A percentile compares a stretch with the other conserved stretches of the same genome.
These are phyloP conservation scores for Candida sp. DNA, from an alignment of 1,139 yeast species.

Conservation along the genomic window DNA sequence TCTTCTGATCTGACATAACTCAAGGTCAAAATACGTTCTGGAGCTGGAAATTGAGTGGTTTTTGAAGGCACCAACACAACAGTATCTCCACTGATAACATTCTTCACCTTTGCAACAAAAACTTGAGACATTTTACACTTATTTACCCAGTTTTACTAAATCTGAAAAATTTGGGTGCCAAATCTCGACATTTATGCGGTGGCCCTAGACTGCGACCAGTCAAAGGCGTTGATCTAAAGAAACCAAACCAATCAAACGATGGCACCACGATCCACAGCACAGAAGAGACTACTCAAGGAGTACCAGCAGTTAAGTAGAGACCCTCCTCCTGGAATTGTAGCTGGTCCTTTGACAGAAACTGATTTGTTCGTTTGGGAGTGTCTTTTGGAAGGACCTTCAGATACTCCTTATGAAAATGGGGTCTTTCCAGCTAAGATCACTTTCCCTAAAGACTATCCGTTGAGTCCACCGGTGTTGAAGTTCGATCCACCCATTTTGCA, in stretches of 20 bases:
- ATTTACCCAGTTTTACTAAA: background rate
- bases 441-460: slow-evolving; percentile 91
- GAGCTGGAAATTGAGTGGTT: slow-evolving; percentile 40
- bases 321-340: slow-evolving; percentile 93
- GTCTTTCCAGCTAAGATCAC: slow-evolving; percentile 78
- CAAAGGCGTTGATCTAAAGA: background rate
- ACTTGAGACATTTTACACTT: slow-evolving; percentile 3
- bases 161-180: too few relatives aligned
- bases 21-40: slow-evolving; percentile 62
- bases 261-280: slow-evolving; percentile 69
- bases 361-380: slow-evolving; percentile 91
- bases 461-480: slow-evolving; percentile 83
- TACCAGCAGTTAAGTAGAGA: slow-evolving; percentile 81
- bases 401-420: slow-evolving; percentile 91
- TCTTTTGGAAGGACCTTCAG: slow-evolving; percentile 88
- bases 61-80: slow-evolving; percentile 59
- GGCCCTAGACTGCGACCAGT: background rate
- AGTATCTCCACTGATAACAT: slow-evolving; percentile 75
- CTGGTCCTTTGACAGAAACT: slow-evolving; percentile 84
- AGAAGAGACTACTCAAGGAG: slow-evolving; percentile 80
- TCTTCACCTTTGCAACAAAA: slow-evolving; percentile 60
- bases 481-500: slow-evolving; percentile 86
- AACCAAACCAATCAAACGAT: too few relatives aligned
- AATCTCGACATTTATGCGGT: too few relatives aligned
- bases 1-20: slow-evolving; percentile 52